phyloP scores from a whole-genome alignment of 73 alveolate genomes.

The Breviolum minutum region DNA sequence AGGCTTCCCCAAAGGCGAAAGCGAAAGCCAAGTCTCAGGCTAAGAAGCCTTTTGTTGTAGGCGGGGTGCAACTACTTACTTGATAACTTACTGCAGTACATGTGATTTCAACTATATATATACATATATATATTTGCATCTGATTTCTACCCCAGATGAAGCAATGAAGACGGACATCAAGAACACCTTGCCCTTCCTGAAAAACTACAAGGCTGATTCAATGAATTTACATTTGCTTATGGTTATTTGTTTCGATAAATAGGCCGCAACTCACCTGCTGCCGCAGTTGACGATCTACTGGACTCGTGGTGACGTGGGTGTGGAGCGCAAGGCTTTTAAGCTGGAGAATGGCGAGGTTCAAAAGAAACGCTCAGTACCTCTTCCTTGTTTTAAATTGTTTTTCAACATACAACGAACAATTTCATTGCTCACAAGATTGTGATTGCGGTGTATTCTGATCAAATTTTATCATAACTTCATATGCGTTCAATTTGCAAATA shows the following conservation, averaged over 20 bases:
- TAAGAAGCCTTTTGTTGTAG: neutral
- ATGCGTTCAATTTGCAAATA: neutral
- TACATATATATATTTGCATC: neutral
- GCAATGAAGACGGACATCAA: neutral
- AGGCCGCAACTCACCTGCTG: too few relatives aligned
- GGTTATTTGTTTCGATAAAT: too few relatives aligned
- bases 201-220: neutral
- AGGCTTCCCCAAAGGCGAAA: neutral
- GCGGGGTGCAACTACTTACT: neutral
- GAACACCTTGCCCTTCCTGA: neutral
- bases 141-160: neutral
- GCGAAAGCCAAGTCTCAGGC: neutral
- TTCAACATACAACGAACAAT: neutral
- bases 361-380: neutral
- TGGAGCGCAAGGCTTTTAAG: neutral
- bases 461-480: neutral
- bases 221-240: neutral
- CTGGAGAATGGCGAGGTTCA: neutral
- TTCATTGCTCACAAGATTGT: too few relatives aligned
- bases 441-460: too few relatives aligned
- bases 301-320: conserved; percentile 54
- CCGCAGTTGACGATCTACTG: neutral
- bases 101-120: neutral
- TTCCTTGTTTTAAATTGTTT: neutral
- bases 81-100: neutral